Conservation (phyloP, 2,329 filamentous ascomycete species). For the Exophiala bonariae region DNA sequence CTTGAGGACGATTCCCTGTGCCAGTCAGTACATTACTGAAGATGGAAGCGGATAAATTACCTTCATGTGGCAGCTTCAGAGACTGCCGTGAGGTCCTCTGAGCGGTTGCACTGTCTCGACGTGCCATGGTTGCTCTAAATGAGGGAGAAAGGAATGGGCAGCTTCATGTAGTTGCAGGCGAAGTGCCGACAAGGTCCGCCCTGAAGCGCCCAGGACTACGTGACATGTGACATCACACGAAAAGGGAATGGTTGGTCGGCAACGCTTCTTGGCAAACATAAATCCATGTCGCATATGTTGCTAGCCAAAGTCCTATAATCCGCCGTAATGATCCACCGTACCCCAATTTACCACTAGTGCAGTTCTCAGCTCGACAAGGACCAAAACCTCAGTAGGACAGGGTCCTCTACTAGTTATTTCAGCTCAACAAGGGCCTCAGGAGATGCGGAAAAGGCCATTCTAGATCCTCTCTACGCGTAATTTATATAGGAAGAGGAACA, state of each 20-base stretch:
- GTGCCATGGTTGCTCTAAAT: constrained; percentile 4
- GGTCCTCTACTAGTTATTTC: too few relatives aligned
- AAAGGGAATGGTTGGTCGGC: not conserved
- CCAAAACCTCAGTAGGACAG: too few relatives aligned
- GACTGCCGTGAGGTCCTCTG: not conserved
- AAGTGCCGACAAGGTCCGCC: not conserved
- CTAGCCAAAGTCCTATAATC: too few relatives aligned
- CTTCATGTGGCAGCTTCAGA: not conserved
- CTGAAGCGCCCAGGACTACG: not conserved
- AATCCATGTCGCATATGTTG: too few relatives aligned
- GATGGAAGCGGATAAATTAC: constrained; percentile 1
- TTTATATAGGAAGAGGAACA: too few relatives aligned
- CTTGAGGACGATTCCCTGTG: constrained; percentile 2
- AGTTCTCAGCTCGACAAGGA: too few relatives aligned
- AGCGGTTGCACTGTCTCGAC: constrained; percentile 3
- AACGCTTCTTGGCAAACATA: constrained; percentile 3
- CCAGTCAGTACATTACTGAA: not conserved
- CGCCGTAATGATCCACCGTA: too few relatives aligned
- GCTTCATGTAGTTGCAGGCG: not conserved
- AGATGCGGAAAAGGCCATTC: too few relatives aligned
- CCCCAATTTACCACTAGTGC: too few relatives aligned
- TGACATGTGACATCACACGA: not conserved
- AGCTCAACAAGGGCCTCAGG: too few relatives aligned
- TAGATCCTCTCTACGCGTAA: too few relatives aligned
- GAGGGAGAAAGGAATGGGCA: not conserved